Evolutionary conservation across 108 stramenopile species (phyloP).

Genomic region (Aurantiochytrium sp.): DNA sequence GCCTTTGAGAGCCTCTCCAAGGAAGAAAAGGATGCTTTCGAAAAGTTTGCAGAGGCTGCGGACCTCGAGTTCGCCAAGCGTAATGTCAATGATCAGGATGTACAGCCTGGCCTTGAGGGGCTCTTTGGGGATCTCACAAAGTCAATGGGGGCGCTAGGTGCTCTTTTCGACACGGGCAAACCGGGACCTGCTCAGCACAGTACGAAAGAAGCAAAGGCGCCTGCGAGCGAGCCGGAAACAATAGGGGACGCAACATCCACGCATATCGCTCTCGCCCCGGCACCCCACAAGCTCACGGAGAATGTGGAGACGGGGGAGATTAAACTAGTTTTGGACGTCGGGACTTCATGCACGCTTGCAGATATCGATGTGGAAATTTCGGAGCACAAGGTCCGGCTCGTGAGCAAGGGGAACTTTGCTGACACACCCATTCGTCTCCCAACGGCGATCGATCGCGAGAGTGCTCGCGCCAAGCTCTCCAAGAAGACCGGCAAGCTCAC

Average conservation of each 20-base stretch:
- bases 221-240: neutral
- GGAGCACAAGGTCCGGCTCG: neutral
- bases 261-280: neutral
- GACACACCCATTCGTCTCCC: neutral
- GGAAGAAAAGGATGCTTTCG: neutral
- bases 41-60: neutral
- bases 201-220: too few relatives aligned
- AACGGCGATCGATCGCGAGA: neutral
- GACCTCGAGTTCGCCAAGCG: neutral
- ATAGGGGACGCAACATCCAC: neutral
- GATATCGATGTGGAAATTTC: neutral
- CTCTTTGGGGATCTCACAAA: neutral
- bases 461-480: neutral
- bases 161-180: neutral
- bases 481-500: slow-evolving; percentile 15
- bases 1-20: neutral
- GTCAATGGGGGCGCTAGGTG: neutral
- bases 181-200: too few relatives aligned
- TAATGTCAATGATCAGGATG: neutral
- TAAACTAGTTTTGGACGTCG: neutral
- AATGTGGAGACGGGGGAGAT: neutral
- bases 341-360: neutral
- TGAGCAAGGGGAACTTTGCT: neutral
- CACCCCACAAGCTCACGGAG: neutral
- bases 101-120: neutral